Evolutionary conservation across 179 eudicot genomes (phyloP).

Genomic region (Kewa caespitosa): DNA sequence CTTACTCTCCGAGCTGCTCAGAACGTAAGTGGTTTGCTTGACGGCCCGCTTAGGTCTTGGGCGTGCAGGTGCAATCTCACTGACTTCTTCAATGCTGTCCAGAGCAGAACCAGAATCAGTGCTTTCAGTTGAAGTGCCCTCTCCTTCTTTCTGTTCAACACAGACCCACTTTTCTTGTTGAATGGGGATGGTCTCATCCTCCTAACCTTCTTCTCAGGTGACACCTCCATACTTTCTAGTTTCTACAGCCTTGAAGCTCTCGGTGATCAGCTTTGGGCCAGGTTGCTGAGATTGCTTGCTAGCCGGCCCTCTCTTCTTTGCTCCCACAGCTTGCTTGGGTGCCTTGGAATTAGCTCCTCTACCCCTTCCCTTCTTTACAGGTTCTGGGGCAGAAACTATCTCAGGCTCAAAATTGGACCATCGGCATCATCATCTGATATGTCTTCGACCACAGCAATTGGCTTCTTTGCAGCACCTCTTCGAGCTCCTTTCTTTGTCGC

Average conservation of each 20-base stretch:
- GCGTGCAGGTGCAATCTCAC: constrained; percentile 37
- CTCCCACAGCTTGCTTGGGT: constrained; percentile 38
- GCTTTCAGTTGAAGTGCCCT: constrained; percentile 10
- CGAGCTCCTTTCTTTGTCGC: background rate
- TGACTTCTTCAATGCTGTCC: constrained; percentile 37
- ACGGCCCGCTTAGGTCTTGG: constrained; percentile 60
- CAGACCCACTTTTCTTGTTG: constrained; percentile 79
- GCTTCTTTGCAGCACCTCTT: constrained; percentile 45
- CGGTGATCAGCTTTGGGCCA: constrained; percentile 59
- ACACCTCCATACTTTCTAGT: constrained; percentile 38
- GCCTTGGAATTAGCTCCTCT: constrained; percentile 42
- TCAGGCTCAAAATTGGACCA: constrained; percentile 13
- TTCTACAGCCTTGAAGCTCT: constrained; percentile 50
- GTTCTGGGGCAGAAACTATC: constrained; percentile 25
- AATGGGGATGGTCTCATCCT: constrained; percentile 86
- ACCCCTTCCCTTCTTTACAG: constrained; percentile 50
- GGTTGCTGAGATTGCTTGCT: constrained; percentile 30
- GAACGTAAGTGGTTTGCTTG: constrained; percentile 41
- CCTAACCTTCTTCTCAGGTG: constrained; percentile 90
- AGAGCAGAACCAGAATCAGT: constrained; percentile 19
- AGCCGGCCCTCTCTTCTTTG: constrained; percentile 70
- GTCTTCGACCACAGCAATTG: constrained; percentile 32
- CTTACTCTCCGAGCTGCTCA: constrained; percentile 66
- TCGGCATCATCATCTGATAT: constrained; percentile 51
- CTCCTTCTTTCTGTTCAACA: constrained; percentile 33